Base-by-base conservation (phyloP, 257 asterid species). In the Henckelia pumila region DNA sequence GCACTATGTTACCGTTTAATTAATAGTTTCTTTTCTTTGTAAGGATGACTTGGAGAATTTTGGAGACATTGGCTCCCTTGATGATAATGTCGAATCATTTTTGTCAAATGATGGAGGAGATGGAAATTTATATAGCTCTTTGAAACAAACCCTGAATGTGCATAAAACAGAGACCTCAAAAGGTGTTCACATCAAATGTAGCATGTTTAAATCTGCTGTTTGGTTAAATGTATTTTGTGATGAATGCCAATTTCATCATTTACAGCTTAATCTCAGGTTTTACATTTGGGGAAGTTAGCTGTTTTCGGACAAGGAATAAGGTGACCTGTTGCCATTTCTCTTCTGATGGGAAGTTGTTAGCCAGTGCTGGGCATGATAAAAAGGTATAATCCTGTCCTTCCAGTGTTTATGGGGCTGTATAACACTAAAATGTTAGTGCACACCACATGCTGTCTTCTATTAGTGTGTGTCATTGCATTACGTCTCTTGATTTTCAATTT, bases 341-440 rank as follows among this genome's bases (percentile, higher is more conserved):
- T 64, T 90, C 96, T 8, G 99, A 93, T 83, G 99, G 99, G 74
- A 93, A 93, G 83, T 61, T 90, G 68, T 79, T 93, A 67, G 99
- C 97, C 64, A 93, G 95, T 84, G 99, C 92, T 52, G 99, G 99
- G 70, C 99, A 90, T 74, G 97, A 90, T 81, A 86, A 85, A 83
- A 90, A 86, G 97, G 99, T 93, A 79, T 5, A 29, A 28, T 30
- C 23, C 22, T 35, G 14, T 40, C 22, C 14, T 21, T 21, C 4
- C 1, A 47, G 30, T 40, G 32, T 37, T 19, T 14, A 40, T 40
- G 52, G 52, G 53, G 25, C 17, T 68, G 57, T 57, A 29, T 47
- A 63, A 50, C 66, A 19, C 11, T 68, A 63, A 56, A 49, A 19
- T 25, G n/a, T 28, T 30, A 11, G 21, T 71, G 67, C 30, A 17